Percentiles rank a stretch among this genome's conserved stretches.
phyloP scores from a whole-genome alignment of 305 asterid species.

The Caryopteris hybrid region DNA sequence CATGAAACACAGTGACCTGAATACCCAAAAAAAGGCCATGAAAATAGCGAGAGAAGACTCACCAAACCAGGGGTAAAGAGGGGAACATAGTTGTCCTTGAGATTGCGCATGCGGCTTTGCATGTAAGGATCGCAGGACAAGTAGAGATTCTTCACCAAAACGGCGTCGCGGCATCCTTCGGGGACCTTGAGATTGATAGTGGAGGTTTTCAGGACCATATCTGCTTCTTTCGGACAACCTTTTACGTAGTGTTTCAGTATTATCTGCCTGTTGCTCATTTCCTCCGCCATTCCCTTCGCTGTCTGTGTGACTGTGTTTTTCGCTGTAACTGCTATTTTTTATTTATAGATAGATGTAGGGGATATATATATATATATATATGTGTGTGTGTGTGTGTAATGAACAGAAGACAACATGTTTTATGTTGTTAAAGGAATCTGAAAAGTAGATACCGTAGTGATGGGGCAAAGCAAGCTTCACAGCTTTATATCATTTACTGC shows the following conservation, averaged over 20 bases:
- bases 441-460: too few relatives aligned
- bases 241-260: constrained; percentile 32
- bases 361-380: too few relatives aligned
- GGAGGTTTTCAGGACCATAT: constrained; percentile 32
- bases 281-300: constrained; percentile 26
- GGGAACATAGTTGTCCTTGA: constrained; percentile 24
- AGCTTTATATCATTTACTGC: too few relatives aligned
- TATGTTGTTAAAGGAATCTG: too few relatives aligned
- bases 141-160: constrained; percentile 62
- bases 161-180: constrained; percentile 26
- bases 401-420: too few relatives aligned
- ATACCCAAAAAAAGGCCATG: not conserved
- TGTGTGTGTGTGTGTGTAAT: too few relatives aligned
- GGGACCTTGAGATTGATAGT: constrained; percentile 25
- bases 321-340: too few relatives aligned
- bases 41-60: not conserved
- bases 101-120: constrained; percentile 43
- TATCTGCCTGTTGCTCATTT: constrained; percentile 39
- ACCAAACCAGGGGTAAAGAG: constrained; percentile 49
- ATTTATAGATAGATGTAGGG: too few relatives aligned
- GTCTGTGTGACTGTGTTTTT: not conserved
- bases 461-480: too few relatives aligned
- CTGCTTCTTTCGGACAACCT: constrained; percentile 55
- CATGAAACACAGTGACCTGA: not conserved
- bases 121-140: constrained; percentile 68